Base-by-base conservation (phyloP, 164 flowering plant species). In the Litsea cubeba region DNA sequence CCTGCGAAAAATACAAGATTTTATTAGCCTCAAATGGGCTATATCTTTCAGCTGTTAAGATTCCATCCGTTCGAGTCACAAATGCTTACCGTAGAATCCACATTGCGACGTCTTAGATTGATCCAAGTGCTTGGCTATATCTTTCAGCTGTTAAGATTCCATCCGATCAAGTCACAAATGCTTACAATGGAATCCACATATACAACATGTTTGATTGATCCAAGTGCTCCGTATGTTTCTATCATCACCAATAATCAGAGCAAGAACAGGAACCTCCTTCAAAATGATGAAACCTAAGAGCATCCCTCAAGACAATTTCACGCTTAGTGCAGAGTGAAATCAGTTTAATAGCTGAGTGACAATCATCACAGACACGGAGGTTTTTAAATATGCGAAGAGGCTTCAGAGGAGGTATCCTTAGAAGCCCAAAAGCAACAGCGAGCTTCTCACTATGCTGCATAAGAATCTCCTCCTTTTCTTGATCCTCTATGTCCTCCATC, bases 391-490 rank as follows among this genome's bases (percentile, higher is more conserved):
- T 58, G 22, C 22, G 62, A 24, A 50, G 26, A 57, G 73, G 64
- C 35, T 71, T 71, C n/a, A 15, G 30, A 5, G 97, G 97, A 26
- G 80, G 87, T 54, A 91, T 85, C 72, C 81, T 94, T 18, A 92
- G 86, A 24, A 94, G 89, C 49, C 88, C 94, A 80, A 84, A 91
- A 8, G 90, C 89, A 80, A 92, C 66, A n/a, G 96, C 98, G 68
- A 77, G 76, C 74, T 89, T 88, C 81, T 94, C 98, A 76, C 97
- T 94, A 76, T 94, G 98, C 70, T 95, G 95, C 75, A 94, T 90
- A 72, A 94, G 87, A 30, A 90, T 85, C 73, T 50, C 73, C 62
- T 71, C 63, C 73, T 71, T 51, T 35, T 71, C 73, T 50, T 71
- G 64, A 25, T 85, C 87, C 64, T 74, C 63, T 74, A 82, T 80